Conservation (phyloP, 2,329 filamentous ascomycete genomes). For the Aspergillus nomiae region DNA sequence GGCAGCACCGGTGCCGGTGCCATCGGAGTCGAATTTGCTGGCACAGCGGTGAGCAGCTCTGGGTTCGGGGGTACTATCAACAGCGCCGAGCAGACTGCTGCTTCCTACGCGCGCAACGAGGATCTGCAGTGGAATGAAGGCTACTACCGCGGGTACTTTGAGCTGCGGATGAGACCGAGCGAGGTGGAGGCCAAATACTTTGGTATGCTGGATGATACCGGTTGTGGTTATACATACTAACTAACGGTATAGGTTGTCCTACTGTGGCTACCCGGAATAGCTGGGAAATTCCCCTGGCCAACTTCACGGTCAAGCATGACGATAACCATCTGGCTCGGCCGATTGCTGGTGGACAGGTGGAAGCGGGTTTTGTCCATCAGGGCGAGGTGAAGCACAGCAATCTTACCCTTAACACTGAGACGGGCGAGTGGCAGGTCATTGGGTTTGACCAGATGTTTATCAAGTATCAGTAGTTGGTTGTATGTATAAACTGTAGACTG, state of each 20-base stretch:
- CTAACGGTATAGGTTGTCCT: conserved; percentile 33
- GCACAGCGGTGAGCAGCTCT: conserved; percentile 65
- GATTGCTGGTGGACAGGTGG: conserved; percentile 52
- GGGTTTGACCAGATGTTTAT: conserved; percentile 17
- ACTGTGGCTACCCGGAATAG: conserved; percentile 50
- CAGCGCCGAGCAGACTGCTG: conserved; percentile 53
- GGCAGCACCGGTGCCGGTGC: conserved; percentile 55
- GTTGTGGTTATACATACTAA: not conserved
- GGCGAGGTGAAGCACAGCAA: conserved; percentile 35
- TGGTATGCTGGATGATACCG: conserved; percentile 38
- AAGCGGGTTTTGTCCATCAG: conserved; percentile 38
- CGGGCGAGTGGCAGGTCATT: conserved; percentile 24
- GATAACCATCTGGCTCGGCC: conserved; percentile 60
- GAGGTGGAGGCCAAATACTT: conserved; percentile 66
- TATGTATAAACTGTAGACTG: not conserved
- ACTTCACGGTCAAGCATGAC: conserved; percentile 67
- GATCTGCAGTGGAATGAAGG: conserved; percentile 73
- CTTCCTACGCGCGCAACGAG: conserved; percentile 54
- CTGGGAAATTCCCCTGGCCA: conserved; percentile 67
- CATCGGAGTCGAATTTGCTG: conserved; percentile 66
- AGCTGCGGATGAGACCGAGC: conserved; percentile 60
- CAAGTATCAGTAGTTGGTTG: not conserved
- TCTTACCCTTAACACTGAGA: conserved; percentile 37
- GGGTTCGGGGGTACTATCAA: conserved; percentile 63
- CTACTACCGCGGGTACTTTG: conserved; percentile 74